Conservation (phyloP, 768 basidiomycete species). For the Leccinellum rugosiceps region DNA sequence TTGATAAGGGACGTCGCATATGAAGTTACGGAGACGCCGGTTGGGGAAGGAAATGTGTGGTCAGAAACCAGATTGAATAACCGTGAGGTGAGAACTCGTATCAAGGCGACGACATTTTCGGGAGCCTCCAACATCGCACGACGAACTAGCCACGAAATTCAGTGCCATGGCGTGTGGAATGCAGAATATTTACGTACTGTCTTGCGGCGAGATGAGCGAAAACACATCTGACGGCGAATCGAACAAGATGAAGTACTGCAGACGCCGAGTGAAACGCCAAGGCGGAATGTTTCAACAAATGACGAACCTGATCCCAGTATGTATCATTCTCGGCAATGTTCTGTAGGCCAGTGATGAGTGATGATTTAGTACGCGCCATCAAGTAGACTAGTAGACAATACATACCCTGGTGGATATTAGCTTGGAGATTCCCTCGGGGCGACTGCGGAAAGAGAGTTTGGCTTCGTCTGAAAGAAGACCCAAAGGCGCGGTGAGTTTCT, state of each 20-base stretch:
- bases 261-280: slow-evolving; percentile 1
- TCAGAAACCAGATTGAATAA: slow-evolving; percentile 75
- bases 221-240: slow-evolving; percentile 90
- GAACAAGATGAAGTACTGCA: slow-evolving; percentile 78
- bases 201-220: slow-evolving; percentile 81
- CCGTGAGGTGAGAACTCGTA: slow-evolving; percentile 63
- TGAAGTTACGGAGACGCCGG: slow-evolving; percentile 55
- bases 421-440: slow-evolving; percentile 75
- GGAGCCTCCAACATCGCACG: slow-evolving; percentile 79
- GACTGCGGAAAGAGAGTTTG: slow-evolving; percentile 85
- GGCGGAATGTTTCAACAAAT: not conserved
- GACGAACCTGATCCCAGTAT: slow-evolving; percentile 88
- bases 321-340: slow-evolving; percentile 70
- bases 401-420: slow-evolving; percentile 71
- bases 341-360: slow-evolving; percentile 35
- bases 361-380: slow-evolving; percentile 3
- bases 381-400: not conserved
- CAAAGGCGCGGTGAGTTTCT: slow-evolving; percentile 70
- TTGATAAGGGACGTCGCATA: slow-evolving; percentile 73
- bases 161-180: slow-evolving; percentile 2
- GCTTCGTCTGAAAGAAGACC: slow-evolving; percentile 82
- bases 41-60: slow-evolving; percentile 71
- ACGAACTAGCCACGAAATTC: slow-evolving; percentile 52
- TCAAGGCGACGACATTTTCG: slow-evolving; percentile 81
- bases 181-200: slow-evolving; percentile 51